Conservation (phyloP, 768 basidiomycete species). For the Tulasnella sp. region DNA sequence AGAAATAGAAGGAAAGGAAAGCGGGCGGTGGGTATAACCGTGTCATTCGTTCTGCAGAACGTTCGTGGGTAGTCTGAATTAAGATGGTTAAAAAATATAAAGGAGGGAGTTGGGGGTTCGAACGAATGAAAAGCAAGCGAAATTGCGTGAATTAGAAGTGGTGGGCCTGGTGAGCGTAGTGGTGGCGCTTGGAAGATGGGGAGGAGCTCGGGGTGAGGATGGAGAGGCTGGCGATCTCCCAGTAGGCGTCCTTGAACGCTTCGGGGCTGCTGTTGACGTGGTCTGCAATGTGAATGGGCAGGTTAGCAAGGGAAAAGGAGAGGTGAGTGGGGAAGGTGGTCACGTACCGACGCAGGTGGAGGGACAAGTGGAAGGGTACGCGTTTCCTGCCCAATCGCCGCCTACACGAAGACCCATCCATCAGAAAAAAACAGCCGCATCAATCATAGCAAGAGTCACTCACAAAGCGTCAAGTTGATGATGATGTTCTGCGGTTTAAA, state of each 20-base stretch:
- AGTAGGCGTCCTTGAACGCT: constrained; percentile 19
- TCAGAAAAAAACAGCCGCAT: not conserved
- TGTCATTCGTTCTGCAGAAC: no score
- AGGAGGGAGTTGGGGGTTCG: no score
- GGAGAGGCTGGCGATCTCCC: constrained; percentile 17
- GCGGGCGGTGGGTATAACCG: no score
- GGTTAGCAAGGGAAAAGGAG: not conserved
- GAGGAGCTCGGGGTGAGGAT: not conserved
- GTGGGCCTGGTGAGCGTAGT: not conserved
- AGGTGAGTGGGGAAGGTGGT: no score
- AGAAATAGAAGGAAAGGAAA: not conserved
- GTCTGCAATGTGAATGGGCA: not conserved
- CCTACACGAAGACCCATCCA: not conserved
- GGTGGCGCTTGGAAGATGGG: not conserved
- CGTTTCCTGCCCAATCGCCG: constrained; percentile 17
- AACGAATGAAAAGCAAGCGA: not conserved
- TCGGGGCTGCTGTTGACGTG: constrained; percentile 20
- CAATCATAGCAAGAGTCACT: not conserved
- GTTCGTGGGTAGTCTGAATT: no score
- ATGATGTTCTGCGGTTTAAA: constrained; percentile 19
- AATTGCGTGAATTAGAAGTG: not conserved
- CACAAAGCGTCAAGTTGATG: constrained; percentile 19
- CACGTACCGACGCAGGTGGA: constrained; percentile 16
- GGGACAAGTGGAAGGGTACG: constrained; percentile 14
- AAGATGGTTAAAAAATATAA: no score